Percentiles rank a stretch among this genome's conserved stretches.
Evolutionary conservation across 331 rosid species (phyloP).

Genomic region (Spiraea crenata): DNA sequence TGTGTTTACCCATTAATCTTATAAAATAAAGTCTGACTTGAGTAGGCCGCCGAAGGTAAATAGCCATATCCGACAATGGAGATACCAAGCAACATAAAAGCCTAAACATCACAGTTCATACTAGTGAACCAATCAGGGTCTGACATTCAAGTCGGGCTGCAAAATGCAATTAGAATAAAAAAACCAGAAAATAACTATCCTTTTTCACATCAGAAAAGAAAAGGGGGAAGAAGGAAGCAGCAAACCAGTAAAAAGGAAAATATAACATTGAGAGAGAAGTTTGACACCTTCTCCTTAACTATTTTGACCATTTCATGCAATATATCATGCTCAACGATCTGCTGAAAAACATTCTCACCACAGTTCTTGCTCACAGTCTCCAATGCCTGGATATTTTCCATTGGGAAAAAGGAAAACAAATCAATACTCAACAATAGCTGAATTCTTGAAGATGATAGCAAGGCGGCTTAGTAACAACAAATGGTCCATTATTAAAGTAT

Average conservation of each 20-base stretch:
- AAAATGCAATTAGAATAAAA: slow-evolving; percentile 33
- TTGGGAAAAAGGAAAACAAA: slow-evolving; percentile 8
- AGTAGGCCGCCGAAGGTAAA: too few relatives aligned
- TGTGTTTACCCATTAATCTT: too few relatives aligned
- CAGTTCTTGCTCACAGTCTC: slow-evolving; percentile 93
- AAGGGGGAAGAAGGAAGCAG: slow-evolving; percentile 9
- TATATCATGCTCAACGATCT: slow-evolving; percentile 75
- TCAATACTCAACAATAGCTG: slow-evolving; percentile 20
- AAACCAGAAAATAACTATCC: slow-evolving; percentile 23
- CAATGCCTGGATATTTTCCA: slow-evolving; percentile 53
- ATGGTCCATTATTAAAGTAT: background rate
- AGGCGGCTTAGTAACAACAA: background rate
- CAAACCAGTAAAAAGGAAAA: background rate
- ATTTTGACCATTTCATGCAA: slow-evolving; percentile 91
- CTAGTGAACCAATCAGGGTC: background rate
- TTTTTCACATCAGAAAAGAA: background rate
- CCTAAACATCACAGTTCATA: too few relatives aligned
- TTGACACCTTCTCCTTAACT: slow-evolving; percentile 83
- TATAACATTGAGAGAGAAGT: slow-evolving; percentile 10
- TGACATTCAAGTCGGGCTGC: slow-evolving; percentile 84
- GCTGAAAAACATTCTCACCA: slow-evolving; percentile 76
- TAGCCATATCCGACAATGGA: too few relatives aligned
- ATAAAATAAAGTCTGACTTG: too few relatives aligned
- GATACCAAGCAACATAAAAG: too few relatives aligned
- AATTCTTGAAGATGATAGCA: slow-evolving; percentile 1